Evolutionary conservation across 192 early-diverging fungal genomes (phyloP), one percentile per base, ranked within the genome.

Genomic region (Podila verticillata): DNA sequence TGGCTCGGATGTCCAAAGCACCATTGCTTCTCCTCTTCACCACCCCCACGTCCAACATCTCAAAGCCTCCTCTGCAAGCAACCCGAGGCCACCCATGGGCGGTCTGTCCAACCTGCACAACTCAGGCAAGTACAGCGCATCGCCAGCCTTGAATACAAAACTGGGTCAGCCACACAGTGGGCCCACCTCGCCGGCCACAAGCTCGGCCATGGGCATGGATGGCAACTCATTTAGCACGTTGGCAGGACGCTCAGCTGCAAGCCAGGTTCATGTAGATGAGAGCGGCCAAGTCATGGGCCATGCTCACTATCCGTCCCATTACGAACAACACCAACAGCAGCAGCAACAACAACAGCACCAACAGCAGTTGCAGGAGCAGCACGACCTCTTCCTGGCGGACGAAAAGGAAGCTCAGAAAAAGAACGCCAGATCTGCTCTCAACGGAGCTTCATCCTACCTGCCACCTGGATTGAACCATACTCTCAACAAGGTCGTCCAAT

Each of bases 401-500:
- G 77, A 72, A 47, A 49, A 56, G 15, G 77, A 80, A 20, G 3
- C 48, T 13, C 77, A 80, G 28, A 80, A 80, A 35, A 72, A 68
- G 77, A 80, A 72, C 29, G 49, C 77, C 20, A 61, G 77, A 54
- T 68, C 77, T 7, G 70, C 63, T 6, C 54, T 72, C 32, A 61
- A 54, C 13, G 44, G 74, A 20, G 66, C 69, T 19, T 80, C 77
- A 9, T 57, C 36, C 4, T 80, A 68, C 26, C 35, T 72, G 29
- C 77, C 70, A 6, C 70, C 77, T 9, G 66, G 51, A 24, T 30
- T 80, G 24, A 72, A 72, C 48, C 57, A 63, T 61, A 61, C 61
- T 35, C 63, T 77, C 39, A 69, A 34, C 19, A 80, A 80, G 32
- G 77, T 72, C 9, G 70, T 80, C 35, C 77, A 80, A 29, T 68